These are phyloP conservation scores for Hypoxylon rubiginosum DNA, from an alignment of 2,329 filamentous ascomycete genomes.

Conservation along the genomic window DNA sequence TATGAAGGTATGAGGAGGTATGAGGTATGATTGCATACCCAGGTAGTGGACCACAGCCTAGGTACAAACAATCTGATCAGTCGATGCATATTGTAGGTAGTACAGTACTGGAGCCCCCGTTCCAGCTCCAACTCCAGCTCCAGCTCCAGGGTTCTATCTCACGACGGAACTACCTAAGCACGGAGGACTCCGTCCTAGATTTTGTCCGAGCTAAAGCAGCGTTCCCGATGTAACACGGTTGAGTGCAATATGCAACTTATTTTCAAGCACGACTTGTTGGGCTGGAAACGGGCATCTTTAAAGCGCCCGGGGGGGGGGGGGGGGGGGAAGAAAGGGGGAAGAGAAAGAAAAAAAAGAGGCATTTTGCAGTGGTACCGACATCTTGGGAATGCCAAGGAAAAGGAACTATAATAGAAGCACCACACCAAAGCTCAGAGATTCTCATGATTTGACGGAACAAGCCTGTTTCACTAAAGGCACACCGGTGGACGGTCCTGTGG, in stretches of 20 bases:
- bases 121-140: neutral
- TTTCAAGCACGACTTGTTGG: conserved; percentile 33
- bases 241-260: conserved; percentile 36
- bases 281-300: conserved; percentile 37
- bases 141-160: neutral
- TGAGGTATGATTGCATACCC: conserved; percentile 13
- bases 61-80: conserved; percentile 31
- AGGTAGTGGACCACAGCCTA: conserved; percentile 18
- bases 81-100: neutral
- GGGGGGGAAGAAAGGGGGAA: conserved; percentile 7
- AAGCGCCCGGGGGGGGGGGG: conserved; percentile 36
- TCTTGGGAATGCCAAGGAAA: conserved; percentile 44
- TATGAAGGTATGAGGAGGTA: conserved; percentile 4
- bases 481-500: conserved; percentile 10
- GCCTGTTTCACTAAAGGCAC: conserved; percentile 27
- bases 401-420: conserved; percentile 40
- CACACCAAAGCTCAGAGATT: neutral
- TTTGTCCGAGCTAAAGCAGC: conserved; percentile 39
- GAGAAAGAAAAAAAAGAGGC: conserved; percentile 20
- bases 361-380: conserved; percentile 41
- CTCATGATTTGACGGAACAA: conserved; percentile 17
- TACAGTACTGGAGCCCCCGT: neutral
- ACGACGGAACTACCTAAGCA: conserved; percentile 10
- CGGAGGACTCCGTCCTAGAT: conserved; percentile 28
- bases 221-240: conserved; percentile 39